Conservation (phyloP, 345 rosid genomes). For the Populus tremula region DNA sequence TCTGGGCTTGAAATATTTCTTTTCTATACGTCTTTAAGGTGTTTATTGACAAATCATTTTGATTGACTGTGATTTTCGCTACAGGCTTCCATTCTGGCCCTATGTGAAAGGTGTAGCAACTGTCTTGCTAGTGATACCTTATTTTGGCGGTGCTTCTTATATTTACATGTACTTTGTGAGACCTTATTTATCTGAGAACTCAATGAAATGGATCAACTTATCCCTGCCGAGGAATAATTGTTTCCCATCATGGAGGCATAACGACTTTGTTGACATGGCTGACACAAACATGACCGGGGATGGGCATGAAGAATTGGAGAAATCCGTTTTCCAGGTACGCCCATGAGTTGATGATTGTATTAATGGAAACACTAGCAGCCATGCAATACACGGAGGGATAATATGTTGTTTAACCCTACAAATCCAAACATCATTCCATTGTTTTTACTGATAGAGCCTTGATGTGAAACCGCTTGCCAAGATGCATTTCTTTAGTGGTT, state of each 20-base stretch:
- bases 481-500: neutral
- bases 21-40: neutral
- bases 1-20: neutral
- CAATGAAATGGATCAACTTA: constrained; percentile 11
- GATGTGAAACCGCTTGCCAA: neutral
- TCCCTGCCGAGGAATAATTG: constrained; percentile 4
- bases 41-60: neutral
- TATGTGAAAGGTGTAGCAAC: constrained; percentile 30
- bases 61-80: neutral
- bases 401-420: neutral
- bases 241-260: neutral
- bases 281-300: neutral
- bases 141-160: constrained; percentile 38
- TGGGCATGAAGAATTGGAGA: constrained; percentile 17
- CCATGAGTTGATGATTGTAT: neutral
- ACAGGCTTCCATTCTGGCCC: constrained; percentile 42
- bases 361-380: neutral
- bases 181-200: constrained; percentile 11
- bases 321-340: constrained; percentile 20
- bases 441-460: neutral
- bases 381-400: neutral
- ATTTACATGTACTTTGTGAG: constrained; percentile 22
- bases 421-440: neutral
- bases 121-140: constrained; percentile 29
- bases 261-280: neutral